These are phyloP conservation scores for Arthrinium phaeospermum DNA, from an alignment of 2,329 filamentous ascomycete genomes.

Conservation along the genomic window DNA sequence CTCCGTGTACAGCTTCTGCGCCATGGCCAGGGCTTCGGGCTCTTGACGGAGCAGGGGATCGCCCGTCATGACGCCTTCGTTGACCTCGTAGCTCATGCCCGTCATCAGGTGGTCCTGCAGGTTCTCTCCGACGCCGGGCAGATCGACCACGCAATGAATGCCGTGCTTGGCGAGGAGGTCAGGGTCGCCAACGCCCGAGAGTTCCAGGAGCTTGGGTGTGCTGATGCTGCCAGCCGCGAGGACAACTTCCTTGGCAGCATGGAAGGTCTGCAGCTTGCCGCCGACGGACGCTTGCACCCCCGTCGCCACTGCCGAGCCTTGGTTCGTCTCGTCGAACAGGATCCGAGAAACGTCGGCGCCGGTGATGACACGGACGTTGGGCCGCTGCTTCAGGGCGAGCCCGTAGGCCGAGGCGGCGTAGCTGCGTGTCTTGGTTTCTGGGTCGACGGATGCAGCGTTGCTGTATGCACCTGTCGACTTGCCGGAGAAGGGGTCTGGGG, in stretches of 20 bases:
- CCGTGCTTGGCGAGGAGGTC: conserved; percentile 46
- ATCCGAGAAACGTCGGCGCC: conserved; percentile 43
- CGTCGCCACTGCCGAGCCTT: conserved; percentile 36
- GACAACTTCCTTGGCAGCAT: conserved; percentile 43
- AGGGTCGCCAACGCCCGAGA: conserved; percentile 45
- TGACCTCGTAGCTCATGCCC: conserved; percentile 47
- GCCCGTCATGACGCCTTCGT: conserved; percentile 44
- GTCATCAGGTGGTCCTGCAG: conserved; percentile 52
- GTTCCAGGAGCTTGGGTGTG: conserved; percentile 42
- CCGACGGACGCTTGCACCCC: conserved; percentile 38
- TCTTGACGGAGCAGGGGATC: conserved; percentile 28
- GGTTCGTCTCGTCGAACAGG: conserved; percentile 34
- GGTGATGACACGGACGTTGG: conserved; percentile 42
- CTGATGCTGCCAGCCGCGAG: conserved; percentile 47
- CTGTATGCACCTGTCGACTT: conserved; percentile 41
- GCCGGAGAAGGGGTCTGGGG: conserved; percentile 38
- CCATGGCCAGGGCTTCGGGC: no score
- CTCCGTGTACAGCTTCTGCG: no score
- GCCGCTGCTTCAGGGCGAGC: conserved; percentile 38
- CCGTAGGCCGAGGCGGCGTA: conserved; percentile 40
- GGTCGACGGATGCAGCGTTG: conserved; percentile 40
- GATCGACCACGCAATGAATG: conserved; percentile 46
- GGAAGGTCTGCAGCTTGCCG: conserved; percentile 20
- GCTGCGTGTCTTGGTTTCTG: conserved; percentile 38
- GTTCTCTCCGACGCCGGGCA: conserved; percentile 52